Base-by-base conservation (phyloP, 495 filamentous ascomycete genomes). In the Xylaria nigripes region DNA sequence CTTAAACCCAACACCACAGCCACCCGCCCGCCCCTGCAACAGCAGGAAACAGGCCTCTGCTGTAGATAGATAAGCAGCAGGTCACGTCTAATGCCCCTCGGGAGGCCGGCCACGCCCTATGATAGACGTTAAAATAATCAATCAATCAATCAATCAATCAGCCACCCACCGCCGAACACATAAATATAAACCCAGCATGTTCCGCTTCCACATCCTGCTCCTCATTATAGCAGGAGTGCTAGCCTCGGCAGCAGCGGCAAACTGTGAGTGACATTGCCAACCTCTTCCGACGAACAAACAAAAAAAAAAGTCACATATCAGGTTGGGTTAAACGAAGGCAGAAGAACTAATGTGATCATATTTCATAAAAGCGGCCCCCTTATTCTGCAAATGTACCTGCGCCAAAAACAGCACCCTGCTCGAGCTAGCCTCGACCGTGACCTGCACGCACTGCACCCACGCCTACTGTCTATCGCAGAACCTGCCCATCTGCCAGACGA, bases 361-460 rank as follows among this genome's bases (percentile, higher is more conserved):
- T 21, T 38, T 16, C 41, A 24, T 15, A 27, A 7, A 51, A 77
- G 72, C 71, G 12, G 66, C 89, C 16, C 86, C 86, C 21, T 87
- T 89, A 30, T 97, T 96, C 74, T 98, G 93, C 83, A 98, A 96
- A 85, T 98, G 93, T 71, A 95, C 86, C 52, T 97, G 93, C 73
- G 86, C 86, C 75, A 80, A 81, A 50, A 95, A 96, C 73, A 88
- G 82, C 75, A 95, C 87, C 52, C 90, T 97, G 56, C 95, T 98
- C 65, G 71, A 80, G 13, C 81, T 91, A 75, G 81, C 61, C 71
- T 74, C 0, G 61, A 70, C 47, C 71, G 32, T 62, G 50, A 67
- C 70, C 13, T 98, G 93, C 72, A 82, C 79, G 40, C 86, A 93
- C 62, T 98, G 93, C 72, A 97, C 89, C 64, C 85, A 88, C 57